Base-by-base conservation (phyloP, 805 yeast species). In the Wickerhamiella occidentalis region DNA sequence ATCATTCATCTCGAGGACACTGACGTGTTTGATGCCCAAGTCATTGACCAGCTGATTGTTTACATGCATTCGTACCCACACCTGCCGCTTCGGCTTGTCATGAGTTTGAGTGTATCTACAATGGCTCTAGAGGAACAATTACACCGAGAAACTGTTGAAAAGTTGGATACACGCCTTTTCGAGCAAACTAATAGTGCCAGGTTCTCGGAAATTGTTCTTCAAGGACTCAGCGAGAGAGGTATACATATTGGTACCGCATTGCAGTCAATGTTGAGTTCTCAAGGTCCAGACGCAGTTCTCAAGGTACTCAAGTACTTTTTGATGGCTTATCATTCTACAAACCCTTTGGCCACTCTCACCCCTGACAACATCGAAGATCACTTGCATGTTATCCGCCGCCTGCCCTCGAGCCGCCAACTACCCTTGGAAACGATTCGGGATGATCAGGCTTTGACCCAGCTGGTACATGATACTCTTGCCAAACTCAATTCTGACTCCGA, bases 1-100 rank as follows among this genome's bases (percentile, higher is more conserved):
- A 49, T 63, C 35, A 48, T 68, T 19, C 63, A 64, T 8, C 49
- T 68, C 2, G 69, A 68, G 22, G 71, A 68, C 51, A 63, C 69
- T 3, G 71, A 67, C 26, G 60, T 68, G 8, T 69, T 68, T 53
- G 64, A 62, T 3, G 47, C 53, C 2, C 47, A 51, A 1, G 52
- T 68, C 1, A 46, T 68, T 4, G 40, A 64, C 0, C 60, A 57
- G 2, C 52, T 67, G 22, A 53, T 68, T 13, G 48, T 51, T 11
- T 57, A 65, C 55, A 55, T 67, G 54, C 62, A 61, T 44, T 52
- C 64, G 1, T 68, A 68, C 48, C 55, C 58, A 3, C 49, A 53
- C 15, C 52, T 68, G 29, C 66, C 68, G 2, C 51, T 69, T 42
- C 58, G 61, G 21, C 52, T 69, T 3, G 53, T 68, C 11, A 47